Evolutionary conservation across 2,329 filamentous ascomycete species (phyloP).

Genomic region (Pestalotiopsis sp.): DNA sequence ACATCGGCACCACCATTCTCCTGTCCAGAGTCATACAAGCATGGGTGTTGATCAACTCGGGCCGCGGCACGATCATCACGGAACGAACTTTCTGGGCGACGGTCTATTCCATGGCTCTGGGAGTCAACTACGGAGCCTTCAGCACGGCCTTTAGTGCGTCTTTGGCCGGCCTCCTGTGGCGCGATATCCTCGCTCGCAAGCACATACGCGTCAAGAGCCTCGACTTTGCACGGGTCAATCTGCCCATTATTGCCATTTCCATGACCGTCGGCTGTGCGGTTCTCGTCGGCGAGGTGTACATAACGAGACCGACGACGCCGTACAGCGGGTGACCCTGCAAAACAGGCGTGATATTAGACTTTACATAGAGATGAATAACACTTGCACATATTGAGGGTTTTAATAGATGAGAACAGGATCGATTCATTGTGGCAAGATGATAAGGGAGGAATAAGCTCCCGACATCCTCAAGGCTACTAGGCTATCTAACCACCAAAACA

Average conservation of each 20-base stretch:
- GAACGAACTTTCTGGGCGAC: constrained; percentile 74
- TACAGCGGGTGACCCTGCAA: background rate
- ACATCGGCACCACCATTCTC: constrained; percentile 76
- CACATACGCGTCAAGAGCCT: constrained; percentile 65
- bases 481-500: too few relatives aligned
- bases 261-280: constrained; percentile 64
- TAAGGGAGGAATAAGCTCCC: too few relatives aligned
- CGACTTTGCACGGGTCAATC: constrained; percentile 70
- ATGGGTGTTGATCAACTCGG: constrained; percentile 63
- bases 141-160: constrained; percentile 74
- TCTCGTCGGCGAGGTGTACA: constrained; percentile 58
- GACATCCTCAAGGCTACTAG: too few relatives aligned
- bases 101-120: constrained; percentile 74
- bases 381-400: background rate
- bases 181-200: constrained; percentile 69
- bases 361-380: background rate
- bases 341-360: background rate
- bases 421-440: too few relatives aligned
- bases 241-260: constrained; percentile 70
- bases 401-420: too few relatives aligned
- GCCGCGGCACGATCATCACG: constrained; percentile 51
- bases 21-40: constrained; percentile 70
- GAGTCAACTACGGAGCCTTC: constrained; percentile 76
- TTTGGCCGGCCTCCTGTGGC: constrained; percentile 72
- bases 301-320: constrained; percentile 38